phyloP scores from a whole-genome alignment of 495 filamentous ascomycete genomes.

The Hyaloscypha variabilis region DNA sequence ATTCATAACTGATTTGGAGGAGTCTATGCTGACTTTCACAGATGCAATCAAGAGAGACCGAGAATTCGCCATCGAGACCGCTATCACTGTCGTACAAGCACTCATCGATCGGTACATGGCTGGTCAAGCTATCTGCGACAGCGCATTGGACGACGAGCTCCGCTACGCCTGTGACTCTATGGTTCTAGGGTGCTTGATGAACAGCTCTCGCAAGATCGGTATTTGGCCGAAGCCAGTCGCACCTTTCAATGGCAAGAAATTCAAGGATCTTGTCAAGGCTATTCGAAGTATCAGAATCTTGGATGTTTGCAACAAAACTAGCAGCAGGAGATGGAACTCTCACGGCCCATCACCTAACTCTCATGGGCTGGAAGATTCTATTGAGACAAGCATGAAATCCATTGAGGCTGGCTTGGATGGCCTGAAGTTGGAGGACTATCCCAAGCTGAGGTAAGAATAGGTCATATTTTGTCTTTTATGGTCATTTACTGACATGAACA shows the following conservation, averaged over 20 bases:
- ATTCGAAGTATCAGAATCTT: constrained; percentile 8
- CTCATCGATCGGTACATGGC: constrained; percentile 9
- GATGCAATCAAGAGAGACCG: constrained; percentile 18
- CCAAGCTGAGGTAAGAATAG: constrained; percentile 13
- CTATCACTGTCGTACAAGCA: constrained; percentile 7
- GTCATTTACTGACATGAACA: background rate
- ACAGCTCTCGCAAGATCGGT: constrained; percentile 4
- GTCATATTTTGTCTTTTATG: background rate
- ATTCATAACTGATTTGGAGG: background rate
- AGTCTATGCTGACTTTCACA: background rate
- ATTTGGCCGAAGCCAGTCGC: constrained; percentile 21
- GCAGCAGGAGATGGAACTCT: constrained; percentile 6
- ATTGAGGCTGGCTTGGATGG: constrained; percentile 57
- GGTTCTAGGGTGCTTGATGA: constrained; percentile 23
- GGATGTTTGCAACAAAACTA: background rate
- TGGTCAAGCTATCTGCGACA: background rate
- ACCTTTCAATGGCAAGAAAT: constrained; percentile 16
- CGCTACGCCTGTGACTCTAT: constrained; percentile 24
- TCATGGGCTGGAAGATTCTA: constrained; percentile 6
- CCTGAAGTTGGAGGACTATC: constrained; percentile 15
- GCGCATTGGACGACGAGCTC: background rate
- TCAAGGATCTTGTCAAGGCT: constrained; percentile 6
- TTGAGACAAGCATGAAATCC: constrained; percentile 34
- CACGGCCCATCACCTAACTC: background rate
- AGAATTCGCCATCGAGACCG: constrained; percentile 7